Percentiles rank a stretch among this genome's conserved stretches.
Evolutionary conservation across 2,329 filamentous ascomycete species (phyloP).

Genomic region (Alternaria panax): DNA sequence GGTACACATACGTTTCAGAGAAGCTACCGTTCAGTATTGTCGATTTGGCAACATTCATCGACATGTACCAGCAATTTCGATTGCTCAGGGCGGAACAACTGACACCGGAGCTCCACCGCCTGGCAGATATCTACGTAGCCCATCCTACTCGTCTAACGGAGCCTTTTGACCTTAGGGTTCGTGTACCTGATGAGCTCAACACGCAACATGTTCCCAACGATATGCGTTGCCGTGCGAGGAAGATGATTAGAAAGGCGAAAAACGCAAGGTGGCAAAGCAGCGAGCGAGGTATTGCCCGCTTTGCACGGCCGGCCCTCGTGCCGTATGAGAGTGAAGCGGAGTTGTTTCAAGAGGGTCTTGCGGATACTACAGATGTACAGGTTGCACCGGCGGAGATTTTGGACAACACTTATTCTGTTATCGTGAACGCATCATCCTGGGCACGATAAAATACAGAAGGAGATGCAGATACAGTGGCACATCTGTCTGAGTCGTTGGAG

Average conservation of each 20-base stretch:
- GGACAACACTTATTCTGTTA: not conserved
- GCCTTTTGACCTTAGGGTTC: constrained; percentile 13
- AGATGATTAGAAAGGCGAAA: not conserved
- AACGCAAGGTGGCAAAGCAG: not conserved
- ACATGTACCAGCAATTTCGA: constrained; percentile 5
- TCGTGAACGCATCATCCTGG: not conserved
- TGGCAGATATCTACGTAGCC: constrained; percentile 15
- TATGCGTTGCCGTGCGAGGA: not conserved
- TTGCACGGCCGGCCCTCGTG: constrained; percentile 14
- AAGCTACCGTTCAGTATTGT: not conserved
- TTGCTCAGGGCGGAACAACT: constrained; percentile 12
- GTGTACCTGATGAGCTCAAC: not conserved
- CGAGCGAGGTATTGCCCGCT: constrained; percentile 3
- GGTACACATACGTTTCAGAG: not conserved
- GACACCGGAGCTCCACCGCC: constrained; percentile 4
- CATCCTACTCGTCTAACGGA: constrained; percentile 14
- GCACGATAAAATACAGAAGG: not conserved
- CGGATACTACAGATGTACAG: not conserved
- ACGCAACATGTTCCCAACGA: constrained; percentile 3
- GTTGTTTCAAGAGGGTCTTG: constrained; percentile 4
- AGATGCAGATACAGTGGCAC: not conserved
- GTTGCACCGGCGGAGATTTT: not conserved
- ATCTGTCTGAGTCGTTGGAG: not conserved
- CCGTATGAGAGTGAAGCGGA: constrained; percentile 16
- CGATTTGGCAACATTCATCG: constrained; percentile 4